Conservation (phyloP, 768 basidiomycete species). For the Galerina sulciceps region DNA sequence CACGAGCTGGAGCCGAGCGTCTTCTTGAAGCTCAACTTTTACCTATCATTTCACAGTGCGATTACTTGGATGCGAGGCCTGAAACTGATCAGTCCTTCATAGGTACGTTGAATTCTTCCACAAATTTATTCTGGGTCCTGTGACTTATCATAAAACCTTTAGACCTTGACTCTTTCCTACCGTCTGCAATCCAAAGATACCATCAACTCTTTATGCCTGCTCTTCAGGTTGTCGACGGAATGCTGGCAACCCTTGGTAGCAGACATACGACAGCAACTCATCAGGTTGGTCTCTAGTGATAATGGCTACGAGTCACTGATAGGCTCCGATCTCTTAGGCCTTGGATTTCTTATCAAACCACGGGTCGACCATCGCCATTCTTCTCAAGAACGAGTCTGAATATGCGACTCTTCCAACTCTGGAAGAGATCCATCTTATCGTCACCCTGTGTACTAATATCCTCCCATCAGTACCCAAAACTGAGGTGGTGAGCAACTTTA, state of each 20-base stretch:
- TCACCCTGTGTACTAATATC: conserved; percentile 70
- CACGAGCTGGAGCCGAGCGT: conserved; percentile 81
- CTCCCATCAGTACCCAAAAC: conserved; percentile 74
- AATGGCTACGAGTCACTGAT: not conserved
- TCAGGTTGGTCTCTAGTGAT: conserved; percentile 51
- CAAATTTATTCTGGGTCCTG: not conserved
- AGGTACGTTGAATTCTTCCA: conserved; percentile 47
- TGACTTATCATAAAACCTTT: not conserved
- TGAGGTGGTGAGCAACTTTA: conserved; percentile 66
- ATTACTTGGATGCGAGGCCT: conserved; percentile 85
- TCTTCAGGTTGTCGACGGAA: conserved; percentile 77
- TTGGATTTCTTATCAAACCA: conserved; percentile 84
- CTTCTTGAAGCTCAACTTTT: conserved; percentile 80
- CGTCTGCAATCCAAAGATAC: conserved; percentile 85
- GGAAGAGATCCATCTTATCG: conserved; percentile 80
- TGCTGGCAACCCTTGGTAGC: conserved; percentile 76
- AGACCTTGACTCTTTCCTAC: conserved; percentile 89
- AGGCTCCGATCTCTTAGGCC: conserved; percentile 47
- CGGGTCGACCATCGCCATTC: conserved; percentile 79
- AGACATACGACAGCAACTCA: conserved; percentile 69
- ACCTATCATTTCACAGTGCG: conserved; percentile 77
- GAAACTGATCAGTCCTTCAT: conserved; percentile 83
- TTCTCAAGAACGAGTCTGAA: conserved; percentile 77
- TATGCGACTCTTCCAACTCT: conserved; percentile 66
- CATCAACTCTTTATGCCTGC: conserved; percentile 90